Conservation (phyloP, 2,329 filamentous ascomycete species). For the Metarhizium humberi region DNA sequence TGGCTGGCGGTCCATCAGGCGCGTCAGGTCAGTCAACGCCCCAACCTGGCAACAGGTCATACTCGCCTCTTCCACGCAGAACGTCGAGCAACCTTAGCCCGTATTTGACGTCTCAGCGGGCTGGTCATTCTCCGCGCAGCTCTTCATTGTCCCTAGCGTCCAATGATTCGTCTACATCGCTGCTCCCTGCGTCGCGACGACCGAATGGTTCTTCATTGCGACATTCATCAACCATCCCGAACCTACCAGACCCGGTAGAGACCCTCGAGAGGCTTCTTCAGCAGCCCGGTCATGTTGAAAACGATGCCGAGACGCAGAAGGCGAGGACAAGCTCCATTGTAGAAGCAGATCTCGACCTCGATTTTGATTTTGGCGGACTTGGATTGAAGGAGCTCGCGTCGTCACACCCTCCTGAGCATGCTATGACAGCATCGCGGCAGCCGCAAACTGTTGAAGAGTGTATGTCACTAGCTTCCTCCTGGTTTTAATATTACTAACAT, state of each 20-base stretch:
- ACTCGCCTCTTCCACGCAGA: conserved; percentile 60
- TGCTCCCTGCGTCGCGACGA: conserved; percentile 55
- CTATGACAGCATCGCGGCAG: conserved; percentile 27
- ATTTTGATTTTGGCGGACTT: conserved; percentile 71
- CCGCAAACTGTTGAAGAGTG: conserved; percentile 63
- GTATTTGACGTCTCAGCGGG: conserved; percentile 57
- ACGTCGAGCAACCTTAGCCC: conserved; percentile 61
- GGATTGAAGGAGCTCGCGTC: conserved; percentile 64
- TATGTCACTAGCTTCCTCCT: conserved; percentile 29
- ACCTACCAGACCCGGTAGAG: conserved; percentile 58
- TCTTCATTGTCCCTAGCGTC: conserved; percentile 73
- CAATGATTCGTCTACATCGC: conserved; percentile 67
- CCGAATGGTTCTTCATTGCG: conserved; percentile 61
- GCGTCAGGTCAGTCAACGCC: conserved; percentile 50
- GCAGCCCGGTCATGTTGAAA: conserved; percentile 13
- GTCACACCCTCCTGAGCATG: conserved; percentile 17
- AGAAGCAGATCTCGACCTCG: conserved; percentile 48
- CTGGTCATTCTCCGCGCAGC: conserved; percentile 58
- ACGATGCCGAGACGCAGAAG: conserved; percentile 6
- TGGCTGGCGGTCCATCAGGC: conserved; percentile 56
- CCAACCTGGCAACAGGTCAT: conserved; percentile 55
- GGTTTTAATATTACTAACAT: neutral
- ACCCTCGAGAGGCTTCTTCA: conserved; percentile 47
- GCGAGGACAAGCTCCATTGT: conserved; percentile 20
- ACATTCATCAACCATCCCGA: conserved; percentile 38